phyloP scores from a whole-genome alignment of 2,329 filamentous ascomycete genomes.

The Fusarium sp. region DNA sequence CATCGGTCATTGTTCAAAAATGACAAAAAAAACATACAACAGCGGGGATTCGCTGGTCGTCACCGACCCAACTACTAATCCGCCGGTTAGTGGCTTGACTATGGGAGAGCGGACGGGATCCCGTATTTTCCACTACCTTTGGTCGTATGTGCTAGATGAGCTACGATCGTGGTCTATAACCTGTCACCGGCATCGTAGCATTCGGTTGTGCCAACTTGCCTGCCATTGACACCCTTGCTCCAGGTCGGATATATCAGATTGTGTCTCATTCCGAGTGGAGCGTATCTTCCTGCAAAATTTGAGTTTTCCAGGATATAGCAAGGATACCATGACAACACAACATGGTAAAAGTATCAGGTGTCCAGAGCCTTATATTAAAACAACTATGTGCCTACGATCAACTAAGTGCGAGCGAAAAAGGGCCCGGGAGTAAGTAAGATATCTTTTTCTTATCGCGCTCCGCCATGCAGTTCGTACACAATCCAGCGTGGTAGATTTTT shows the following conservation, averaged over 20 bases:
- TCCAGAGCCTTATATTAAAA: neutral
- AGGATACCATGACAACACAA: neutral
- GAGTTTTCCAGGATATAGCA: neutral
- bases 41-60: too few species aligned
- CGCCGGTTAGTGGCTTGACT: too few species aligned
- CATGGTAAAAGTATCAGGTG: neutral
- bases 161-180: rapidly evolving
- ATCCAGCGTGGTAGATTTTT: neutral
- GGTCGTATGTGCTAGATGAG: too few species aligned
- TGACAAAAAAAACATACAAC: too few species aligned
- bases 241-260: neutral
- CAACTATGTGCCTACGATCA: neutral
- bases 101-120: too few species aligned
- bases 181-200: rapidly evolving
- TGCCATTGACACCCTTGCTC: neutral
- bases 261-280: neutral
- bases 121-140: too few species aligned
- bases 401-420: neutral
- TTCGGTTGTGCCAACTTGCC: too few species aligned
- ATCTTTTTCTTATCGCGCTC: neutral
- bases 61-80: too few species aligned
- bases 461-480: neutral
- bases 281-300: neutral
- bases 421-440: neutral
- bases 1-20: neutral